phyloP scores from a whole-genome alignment of 169 alveolate genomes.

The Toxoplasma gondii region DNA sequence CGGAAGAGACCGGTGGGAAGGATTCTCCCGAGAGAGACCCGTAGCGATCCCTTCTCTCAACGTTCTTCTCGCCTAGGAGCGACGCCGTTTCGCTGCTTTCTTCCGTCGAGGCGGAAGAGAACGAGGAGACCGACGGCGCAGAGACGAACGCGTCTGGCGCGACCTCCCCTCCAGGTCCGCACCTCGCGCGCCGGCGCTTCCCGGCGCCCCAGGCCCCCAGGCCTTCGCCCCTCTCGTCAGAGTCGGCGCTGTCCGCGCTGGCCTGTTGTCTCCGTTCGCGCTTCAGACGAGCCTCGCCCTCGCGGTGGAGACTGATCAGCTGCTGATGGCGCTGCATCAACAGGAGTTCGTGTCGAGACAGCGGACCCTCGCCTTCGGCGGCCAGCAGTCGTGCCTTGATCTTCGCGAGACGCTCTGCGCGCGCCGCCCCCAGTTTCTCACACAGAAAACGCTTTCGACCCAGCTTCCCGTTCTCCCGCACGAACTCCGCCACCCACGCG shows the following conservation, averaged over 20 bases:
- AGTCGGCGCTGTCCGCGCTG: background rate
- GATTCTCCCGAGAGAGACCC: no score
- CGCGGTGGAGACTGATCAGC: background rate
- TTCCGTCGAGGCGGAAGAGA: background rate
- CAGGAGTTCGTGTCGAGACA: background rate
- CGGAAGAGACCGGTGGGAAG: no score
- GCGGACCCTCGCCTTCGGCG: background rate
- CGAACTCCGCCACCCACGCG: constrained; percentile 31
- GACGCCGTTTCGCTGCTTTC: background rate
- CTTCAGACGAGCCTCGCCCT: background rate
- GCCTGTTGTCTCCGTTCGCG: background rate
- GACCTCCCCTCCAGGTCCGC: no score
- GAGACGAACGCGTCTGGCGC: no score
- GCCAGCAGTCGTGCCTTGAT: background rate
- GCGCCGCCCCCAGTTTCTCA: background rate
- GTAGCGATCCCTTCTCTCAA: background rate
- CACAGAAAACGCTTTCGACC: background rate
- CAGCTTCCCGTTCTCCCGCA: background rate
- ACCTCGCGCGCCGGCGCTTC: background rate
- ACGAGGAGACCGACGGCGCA: no score
- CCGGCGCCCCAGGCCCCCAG: background rate
- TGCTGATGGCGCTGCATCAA: background rate
- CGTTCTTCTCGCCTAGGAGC: background rate
- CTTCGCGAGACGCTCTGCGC: constrained; percentile 26
- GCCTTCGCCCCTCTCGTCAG: background rate